Evolutionary conservation across 1,284 basidiomycete genomes (phyloP), one percentile per base, ranked within the genome.

Genomic region (Taiwanofungus camphoratus): DNA sequence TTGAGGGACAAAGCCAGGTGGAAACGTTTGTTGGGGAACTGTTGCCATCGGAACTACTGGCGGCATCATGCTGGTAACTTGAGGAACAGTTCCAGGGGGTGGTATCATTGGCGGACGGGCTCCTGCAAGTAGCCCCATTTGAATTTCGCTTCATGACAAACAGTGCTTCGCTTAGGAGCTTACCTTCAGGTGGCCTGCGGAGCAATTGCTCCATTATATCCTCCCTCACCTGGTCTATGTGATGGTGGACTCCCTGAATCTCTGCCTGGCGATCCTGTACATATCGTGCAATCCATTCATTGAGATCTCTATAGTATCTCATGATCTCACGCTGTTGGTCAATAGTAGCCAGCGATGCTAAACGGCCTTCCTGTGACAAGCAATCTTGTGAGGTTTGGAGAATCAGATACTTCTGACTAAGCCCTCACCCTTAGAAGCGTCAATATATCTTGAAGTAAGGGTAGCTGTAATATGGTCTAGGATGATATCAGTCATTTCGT

Each of bases 251-350:
- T 6, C 74, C 74, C n/a, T 69, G 70, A 31, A 88, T 64, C 55
- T 87, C 86, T 4, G 73, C 67, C 50, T 87, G 84, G 20, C 87
- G 76, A 60, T 87, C 82, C 38, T 73, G 69, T 1, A 87, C 85
- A 56, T 89, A 86, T 21, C 77, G 71, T 45, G 73, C 78, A 12
- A 88, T 64, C 87, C 86, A 89, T 36, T 76, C 71, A 51, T 89
- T 88, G 26, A 89, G 65, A 3, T 69, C 71, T 38, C 72, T 55
- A 75, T 89, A 79, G 53, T 89, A 88, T 32, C 79, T 66, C 75
- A 87, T 84, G 33, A 89, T 67, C 55, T 87, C 84, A 19, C 80
- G 72, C 50, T 87, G 83, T 52, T 89, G 86, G 38, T 85, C 79
- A 7, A 85, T 73, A 15, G 83, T 82, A 0, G 84, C 84, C 13